phyloP scores from a whole-genome alignment of 192 early-diverging fungal species.

The Coemansia sp. region DNA sequence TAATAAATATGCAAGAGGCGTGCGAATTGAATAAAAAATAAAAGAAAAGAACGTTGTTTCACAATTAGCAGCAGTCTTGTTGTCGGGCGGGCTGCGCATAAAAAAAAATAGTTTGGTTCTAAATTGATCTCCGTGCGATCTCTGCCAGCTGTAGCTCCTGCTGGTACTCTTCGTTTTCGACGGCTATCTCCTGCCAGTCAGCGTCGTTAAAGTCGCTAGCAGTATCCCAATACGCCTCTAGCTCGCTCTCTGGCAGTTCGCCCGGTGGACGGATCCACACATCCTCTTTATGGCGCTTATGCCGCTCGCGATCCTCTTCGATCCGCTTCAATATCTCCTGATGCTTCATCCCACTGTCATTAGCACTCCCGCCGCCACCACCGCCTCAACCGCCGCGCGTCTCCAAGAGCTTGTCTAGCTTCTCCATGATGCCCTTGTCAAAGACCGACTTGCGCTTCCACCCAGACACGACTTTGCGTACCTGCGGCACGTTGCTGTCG shows the following conservation, averaged over 20 bases:
- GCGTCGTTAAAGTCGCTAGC: conserved; percentile 52
- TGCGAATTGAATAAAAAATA: conserved; percentile 8
- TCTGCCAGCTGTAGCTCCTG: conserved; percentile 20
- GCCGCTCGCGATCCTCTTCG: conserved; percentile 62
- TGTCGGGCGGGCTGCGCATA: too few relatives aligned
- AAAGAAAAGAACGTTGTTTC: not conserved
- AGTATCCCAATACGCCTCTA: conserved; percentile 54
- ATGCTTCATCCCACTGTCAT: conserved; percentile 40
- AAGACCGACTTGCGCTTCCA: conserved; percentile 43
- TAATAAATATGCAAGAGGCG: not conserved
- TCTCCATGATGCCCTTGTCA: conserved; percentile 8
- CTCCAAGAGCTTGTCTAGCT: conserved; percentile 23
- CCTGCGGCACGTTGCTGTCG: conserved; percentile 47
- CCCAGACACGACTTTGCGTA: conserved; percentile 30
- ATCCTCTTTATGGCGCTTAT: conserved; percentile 60
- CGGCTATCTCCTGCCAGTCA: conserved; percentile 44
- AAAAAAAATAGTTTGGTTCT: conserved; percentile 1
- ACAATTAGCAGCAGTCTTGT: not conserved
- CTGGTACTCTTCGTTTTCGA: conserved; percentile 40
- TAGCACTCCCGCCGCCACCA: conserved; percentile 19
- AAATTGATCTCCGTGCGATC: not conserved
- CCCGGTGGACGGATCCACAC: conserved; percentile 53
- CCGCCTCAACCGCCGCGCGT: conserved; percentile 17
- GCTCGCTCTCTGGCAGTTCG: conserved; percentile 38
- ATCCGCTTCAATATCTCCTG: conserved; percentile 58